Evolutionary conservation across 75 land plant species (phyloP).

Genomic region (Cupressus sempervirens): DNA sequence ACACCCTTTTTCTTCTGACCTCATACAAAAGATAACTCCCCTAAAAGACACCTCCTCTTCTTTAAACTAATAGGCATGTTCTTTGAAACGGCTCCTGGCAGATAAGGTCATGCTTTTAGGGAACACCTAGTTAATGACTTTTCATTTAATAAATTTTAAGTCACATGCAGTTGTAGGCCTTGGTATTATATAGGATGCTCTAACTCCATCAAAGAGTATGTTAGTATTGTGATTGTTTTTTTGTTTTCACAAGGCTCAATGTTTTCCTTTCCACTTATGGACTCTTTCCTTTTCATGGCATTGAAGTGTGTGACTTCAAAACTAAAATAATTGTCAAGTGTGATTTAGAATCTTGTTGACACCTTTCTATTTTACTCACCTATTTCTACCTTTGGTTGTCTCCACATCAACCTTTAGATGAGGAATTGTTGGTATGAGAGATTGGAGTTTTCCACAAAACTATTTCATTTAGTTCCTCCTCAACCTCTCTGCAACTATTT

Average conservation of each 20-base stretch:
- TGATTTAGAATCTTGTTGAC: background rate
- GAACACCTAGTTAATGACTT: constrained; percentile 1
- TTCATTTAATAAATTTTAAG: constrained; percentile 2
- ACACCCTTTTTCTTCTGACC: too few relatives aligned
- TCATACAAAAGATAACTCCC: too few relatives aligned
- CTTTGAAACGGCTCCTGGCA: too few relatives aligned
- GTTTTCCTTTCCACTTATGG: background rate
- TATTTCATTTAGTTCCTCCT: too few relatives aligned
- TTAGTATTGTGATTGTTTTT: too few relatives aligned
- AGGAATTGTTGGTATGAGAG: too few relatives aligned
- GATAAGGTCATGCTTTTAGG: constrained; percentile 11
- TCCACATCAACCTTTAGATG: too few relatives aligned
- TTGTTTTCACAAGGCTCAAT: constrained; percentile 5
- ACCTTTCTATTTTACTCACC: constrained; percentile 1
- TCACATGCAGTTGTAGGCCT: constrained; percentile 8
- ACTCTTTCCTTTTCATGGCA: background rate
- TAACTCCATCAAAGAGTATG: background rate
- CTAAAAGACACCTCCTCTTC: too few relatives aligned
- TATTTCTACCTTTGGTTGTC: background rate
- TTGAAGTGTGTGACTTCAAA: constrained; percentile 2
- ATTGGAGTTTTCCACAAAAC: too few relatives aligned
- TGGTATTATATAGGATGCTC: background rate
- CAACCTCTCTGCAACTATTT: too few relatives aligned
- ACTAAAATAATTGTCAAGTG: constrained; percentile 2
- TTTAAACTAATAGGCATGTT: too few relatives aligned